Conservation (phyloP, 2,329 filamentous ascomycete species). For the Penicillium paneum region DNA sequence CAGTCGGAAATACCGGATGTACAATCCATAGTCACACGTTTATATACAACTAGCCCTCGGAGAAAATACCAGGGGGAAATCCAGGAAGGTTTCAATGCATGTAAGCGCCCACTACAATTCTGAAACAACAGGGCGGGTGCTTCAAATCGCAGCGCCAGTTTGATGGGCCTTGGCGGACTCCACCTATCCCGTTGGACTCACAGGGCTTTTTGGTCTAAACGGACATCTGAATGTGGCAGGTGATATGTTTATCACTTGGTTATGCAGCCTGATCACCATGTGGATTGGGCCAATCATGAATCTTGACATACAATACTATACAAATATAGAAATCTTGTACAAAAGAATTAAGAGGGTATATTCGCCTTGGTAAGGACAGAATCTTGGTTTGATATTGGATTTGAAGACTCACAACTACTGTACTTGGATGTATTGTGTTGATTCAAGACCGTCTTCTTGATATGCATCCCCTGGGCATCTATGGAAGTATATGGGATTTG, state of each 20-base stretch:
- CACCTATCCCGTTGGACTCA: conserved; percentile 11
- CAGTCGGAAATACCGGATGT: background rate
- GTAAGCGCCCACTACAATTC: conserved; percentile 32
- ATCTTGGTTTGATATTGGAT: background rate
- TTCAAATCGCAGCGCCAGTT: conserved; percentile 38
- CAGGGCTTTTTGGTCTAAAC: conserved; percentile 2
- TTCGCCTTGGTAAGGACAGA: background rate
- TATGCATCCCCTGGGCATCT: background rate
- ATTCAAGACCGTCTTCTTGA: background rate
- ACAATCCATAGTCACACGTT: conserved; percentile 17
- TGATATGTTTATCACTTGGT: conserved; percentile 14
- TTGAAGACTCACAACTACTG: too few species aligned
- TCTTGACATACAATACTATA: background rate
- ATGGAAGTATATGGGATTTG: background rate
- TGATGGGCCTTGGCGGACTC: conserved; percentile 27
- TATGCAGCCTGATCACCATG: conserved; percentile 19
- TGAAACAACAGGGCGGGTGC: conserved; percentile 37
- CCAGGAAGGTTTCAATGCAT: conserved; percentile 18
- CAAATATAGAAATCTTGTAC: background rate
- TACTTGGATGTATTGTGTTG: background rate
- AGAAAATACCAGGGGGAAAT: conserved; percentile 15
- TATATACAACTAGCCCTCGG: conserved; percentile 14
- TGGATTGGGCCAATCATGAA: conserved; percentile 11
- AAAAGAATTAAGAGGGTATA: background rate
- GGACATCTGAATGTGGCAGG: conserved; percentile 9